Evolutionary conservation across 306 rosid genomes (phyloP).

Genomic region (Ochetophila trinervis): DNA sequence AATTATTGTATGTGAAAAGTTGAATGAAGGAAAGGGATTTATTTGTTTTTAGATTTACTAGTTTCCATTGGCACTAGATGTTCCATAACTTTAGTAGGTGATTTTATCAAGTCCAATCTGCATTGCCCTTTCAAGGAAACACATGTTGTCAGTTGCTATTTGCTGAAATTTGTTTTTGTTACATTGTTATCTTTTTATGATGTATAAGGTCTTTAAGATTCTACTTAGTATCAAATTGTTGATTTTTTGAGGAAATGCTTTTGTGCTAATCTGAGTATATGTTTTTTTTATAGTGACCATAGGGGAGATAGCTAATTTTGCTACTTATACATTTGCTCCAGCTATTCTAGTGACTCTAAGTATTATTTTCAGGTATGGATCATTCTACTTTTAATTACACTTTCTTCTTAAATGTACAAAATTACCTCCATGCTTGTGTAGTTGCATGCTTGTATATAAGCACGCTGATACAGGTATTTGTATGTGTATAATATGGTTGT

Average conservation of each 20-base stretch:
- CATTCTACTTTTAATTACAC: background rate
- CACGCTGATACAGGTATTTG: background rate
- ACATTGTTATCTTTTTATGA: no score
- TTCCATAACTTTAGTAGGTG: no score
- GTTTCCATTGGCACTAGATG: no score
- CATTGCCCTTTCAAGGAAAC: no score
- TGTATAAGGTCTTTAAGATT: no score
- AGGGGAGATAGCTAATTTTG: constrained; percentile 93
- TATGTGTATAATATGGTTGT: background rate
- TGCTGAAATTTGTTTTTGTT: no score
- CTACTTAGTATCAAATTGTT: no score
- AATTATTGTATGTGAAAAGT: no score
- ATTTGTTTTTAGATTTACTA: no score
- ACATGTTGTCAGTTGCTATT: no score
- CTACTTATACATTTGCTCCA: constrained; percentile 94
- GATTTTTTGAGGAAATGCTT: background rate
- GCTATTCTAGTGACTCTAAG: constrained; percentile 98
- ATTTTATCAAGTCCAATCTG: no score
- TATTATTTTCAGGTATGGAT: constrained; percentile 74
- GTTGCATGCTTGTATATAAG: background rate
- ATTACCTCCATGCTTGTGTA: background rate
- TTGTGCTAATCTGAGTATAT: constrained; percentile 6
- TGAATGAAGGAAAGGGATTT: no score
- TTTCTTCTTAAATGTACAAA: background rate
- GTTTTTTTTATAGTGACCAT: constrained; percentile 51